Evolutionary conservation across 2,329 filamentous ascomycete genomes (phyloP).

Genomic region (Aureobasidium melanogenum): DNA sequence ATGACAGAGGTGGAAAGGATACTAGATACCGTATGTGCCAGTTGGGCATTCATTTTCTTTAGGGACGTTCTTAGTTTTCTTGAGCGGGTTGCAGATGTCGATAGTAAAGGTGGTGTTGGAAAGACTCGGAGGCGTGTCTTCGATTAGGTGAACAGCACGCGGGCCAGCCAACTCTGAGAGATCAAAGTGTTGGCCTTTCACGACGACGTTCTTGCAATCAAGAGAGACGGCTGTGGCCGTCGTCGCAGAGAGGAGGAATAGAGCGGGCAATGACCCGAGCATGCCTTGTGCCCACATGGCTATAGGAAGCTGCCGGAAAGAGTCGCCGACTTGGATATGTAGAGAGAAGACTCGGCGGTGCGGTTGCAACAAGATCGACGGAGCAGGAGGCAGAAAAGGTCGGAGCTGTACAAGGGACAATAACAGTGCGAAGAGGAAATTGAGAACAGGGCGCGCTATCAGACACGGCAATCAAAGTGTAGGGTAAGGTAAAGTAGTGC

Average conservation of each 20-base stretch:
- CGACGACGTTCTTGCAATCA: conserved; percentile 53
- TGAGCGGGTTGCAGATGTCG: conserved; percentile 63
- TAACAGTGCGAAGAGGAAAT: background rate
- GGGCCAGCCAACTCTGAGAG: conserved; percentile 56
- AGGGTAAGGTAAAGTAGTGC: too few relatives aligned
- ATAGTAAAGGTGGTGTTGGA: conserved; percentile 74
- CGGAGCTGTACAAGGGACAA: background rate
- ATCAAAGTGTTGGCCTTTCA: conserved; percentile 54
- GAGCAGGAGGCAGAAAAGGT: background rate
- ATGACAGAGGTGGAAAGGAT: background rate
- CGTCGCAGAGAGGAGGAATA: conserved; percentile 23
- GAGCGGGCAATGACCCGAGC: conserved; percentile 10
- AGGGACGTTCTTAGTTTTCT: conserved; percentile 48
- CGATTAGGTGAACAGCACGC: conserved; percentile 55
- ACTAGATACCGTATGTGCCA: conserved; percentile 54
- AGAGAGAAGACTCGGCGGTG: background rate
- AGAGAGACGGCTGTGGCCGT: conserved; percentile 41
- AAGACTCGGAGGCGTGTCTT: conserved; percentile 39
- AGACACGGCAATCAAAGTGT: background rate
- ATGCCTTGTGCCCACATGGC: conserved; percentile 9
- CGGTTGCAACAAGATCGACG: background rate
- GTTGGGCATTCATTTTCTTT: conserved; percentile 56
- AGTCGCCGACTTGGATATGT: background rate
- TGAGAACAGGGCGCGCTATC: background rate
- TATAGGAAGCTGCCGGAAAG: background rate